Base-by-base conservation (phyloP, 768 basidiomycete species). In the Dendrothele bispora region DNA sequence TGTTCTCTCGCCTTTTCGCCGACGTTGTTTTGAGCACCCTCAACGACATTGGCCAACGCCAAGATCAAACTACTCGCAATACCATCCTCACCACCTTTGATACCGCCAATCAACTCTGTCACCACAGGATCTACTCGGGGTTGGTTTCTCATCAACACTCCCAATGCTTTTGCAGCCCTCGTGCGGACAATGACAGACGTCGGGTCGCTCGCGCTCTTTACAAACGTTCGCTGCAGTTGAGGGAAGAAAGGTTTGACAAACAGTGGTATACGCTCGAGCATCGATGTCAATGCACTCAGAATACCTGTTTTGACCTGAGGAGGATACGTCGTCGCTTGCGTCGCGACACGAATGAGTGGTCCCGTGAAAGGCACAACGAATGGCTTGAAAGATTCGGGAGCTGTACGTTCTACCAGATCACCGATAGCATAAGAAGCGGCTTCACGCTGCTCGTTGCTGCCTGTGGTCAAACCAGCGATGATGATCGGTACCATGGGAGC, bases 241-340 rank as follows among this genome's bases (percentile, higher is more conserved):
- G 95, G 97, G 79, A 98, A 98, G 84, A 98, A 98, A 3, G 95
- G 95, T 64, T 90, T 91, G 56, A 98, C 92, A 55, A 95, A 90
- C 3, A 77, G 72, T 0, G 95, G 94, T 20, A 97, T 94, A 37
- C 81, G 78, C 53, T 84, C 83, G 35, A 98, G 74, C 82, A 98
- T 91, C 18, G 84, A 81, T 0, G 84, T 81, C 41, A 99, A 78
- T 5, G 95, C 91, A 27, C 79, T 80, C 25, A 99, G 77, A 55
- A 99, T 95, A 11, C 88, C 94, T 4, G 82, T 83, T 70, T 98
- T 98, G 66, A 98, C 93, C 18, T 85, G 90, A 1, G 95, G 89
- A 6, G 97, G 93, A 64, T 93, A 90, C 0, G 88, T 85, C 34
- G 86, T 84, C 1, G 89, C 86, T 63, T 93, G 90, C 1, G 91